phyloP scores from a whole-genome alignment of 306 rosid genomes.

The Sicyos edulis region DNA sequence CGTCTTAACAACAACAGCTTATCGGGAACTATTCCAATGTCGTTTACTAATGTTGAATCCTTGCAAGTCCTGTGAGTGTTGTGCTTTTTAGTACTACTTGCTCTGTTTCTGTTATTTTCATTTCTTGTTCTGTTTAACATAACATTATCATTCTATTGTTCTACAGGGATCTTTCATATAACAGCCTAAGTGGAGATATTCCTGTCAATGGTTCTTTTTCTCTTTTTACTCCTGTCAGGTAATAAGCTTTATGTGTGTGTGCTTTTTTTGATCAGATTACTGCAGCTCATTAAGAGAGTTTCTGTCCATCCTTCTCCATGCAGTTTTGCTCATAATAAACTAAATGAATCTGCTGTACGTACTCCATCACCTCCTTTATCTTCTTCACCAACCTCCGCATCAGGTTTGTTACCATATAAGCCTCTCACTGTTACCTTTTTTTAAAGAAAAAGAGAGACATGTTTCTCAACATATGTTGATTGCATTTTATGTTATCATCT shows the following conservation, averaged over 20 bases:
- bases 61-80: conserved; percentile 94
- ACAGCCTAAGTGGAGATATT: conserved; percentile 42
- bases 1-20: conserved; percentile 93
- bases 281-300: not conserved
- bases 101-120: not conserved
- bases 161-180: conserved; percentile 84
- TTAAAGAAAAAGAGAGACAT: not conserved
- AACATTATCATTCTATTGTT: conserved; percentile 27
- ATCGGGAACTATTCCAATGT: conserved; percentile 49
- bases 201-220: conserved; percentile 84
- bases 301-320: conserved; percentile 13
- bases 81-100: conserved; percentile 11
- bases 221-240: conserved; percentile 89
- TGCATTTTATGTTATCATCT: not conserved
- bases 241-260: conserved; percentile 10
- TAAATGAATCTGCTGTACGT: conserved; percentile 22
- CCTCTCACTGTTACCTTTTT: not conserved
- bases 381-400: conserved; percentile 23
- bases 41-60: conserved; percentile 44
- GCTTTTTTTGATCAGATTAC: not conserved
- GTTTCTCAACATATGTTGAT: not conserved
- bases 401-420: conserved; percentile 17
- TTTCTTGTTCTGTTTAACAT: not conserved
- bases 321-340: conserved; percentile 53
- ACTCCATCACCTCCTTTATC: conserved; percentile 39